These are phyloP conservation scores for Fraxinus cuspidata DNA, from an alignment of 257 asterid genomes.

Conservation along the genomic window DNA sequence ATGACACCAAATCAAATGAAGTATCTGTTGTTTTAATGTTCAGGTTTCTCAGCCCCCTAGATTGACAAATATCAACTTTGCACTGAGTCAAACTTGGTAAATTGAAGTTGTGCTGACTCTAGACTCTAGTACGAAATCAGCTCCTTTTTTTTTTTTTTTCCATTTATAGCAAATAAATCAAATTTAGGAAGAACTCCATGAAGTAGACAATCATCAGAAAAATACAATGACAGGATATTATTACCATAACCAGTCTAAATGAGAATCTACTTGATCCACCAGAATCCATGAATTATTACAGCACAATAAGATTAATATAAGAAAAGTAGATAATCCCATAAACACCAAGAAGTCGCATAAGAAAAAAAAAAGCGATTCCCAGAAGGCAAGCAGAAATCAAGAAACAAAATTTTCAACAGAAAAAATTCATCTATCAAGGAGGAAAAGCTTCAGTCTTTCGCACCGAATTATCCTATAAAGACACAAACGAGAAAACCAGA, in stretches of 20 bases:
- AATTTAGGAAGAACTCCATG: background rate
- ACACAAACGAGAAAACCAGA: conserved; percentile 26
- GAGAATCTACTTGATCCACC: conserved; percentile 20
- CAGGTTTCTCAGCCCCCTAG: background rate
- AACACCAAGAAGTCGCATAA: background rate
- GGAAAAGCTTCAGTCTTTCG: conserved; percentile 11
- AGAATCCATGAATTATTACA: background rate
- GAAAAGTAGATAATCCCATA: background rate
- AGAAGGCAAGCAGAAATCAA: conserved; percentile 14
- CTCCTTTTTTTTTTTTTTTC: background rate
- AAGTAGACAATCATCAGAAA: background rate
- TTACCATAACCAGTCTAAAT: background rate
- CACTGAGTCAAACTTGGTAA: background rate
- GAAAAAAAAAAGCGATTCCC: conserved; percentile 20
- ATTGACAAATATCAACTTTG: background rate
- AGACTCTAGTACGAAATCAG: background rate
- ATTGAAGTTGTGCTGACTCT: background rate
- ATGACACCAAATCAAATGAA: background rate
- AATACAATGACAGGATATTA: background rate
- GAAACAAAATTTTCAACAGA: background rate
- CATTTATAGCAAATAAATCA: conserved; percentile 4
- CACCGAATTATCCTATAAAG: conserved; percentile 16
- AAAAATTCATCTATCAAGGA: background rate
- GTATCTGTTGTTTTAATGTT: background rate
- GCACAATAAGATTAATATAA: background rate